Evolutionary conservation across 176 grass and related monocot species (phyloP), one percentile per base, ranked within the genome.

Genomic region (Aegilops speltoides): DNA sequence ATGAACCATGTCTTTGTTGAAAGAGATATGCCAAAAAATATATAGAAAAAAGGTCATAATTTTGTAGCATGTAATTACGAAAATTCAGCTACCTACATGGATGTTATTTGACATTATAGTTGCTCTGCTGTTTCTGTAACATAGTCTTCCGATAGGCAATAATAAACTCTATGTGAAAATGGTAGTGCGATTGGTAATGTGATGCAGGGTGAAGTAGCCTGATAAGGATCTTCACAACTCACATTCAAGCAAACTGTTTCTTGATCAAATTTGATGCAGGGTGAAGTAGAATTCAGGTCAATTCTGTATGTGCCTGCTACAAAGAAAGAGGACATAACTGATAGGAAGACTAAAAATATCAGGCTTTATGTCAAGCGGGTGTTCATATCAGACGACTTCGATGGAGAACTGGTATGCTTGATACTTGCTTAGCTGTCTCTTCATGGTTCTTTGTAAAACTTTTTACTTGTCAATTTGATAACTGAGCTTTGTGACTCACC

Each of bases 371-470:
- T 96, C 62, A 99, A 99, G 50, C 94, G 97, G 50, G 92, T 99
- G 63, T 99, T 99, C 62, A 99, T 99, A 76, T 99, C 94, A 54
- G 97, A 99, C 85, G 97, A 99, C 62, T 99, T 99, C 17, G 94
- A 99, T 59, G 97, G 94, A 4, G 97, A 94, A 84, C 71, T 99
- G 90, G 94, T 99, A 96, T 77, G 77, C 16, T 79, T 17, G 16
- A 79, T 72, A 72, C 52, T 37, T 59, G 48, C 45, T 80, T 7
- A 17, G 16, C 8, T 31, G 43, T 86, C 15, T 81, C 73, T 60
- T 79, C 64, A 46, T 64, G 74, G 24, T 68, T 80, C 17, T 77
- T 78, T 71, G 6, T 77, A 40, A 71, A 65, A 29, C 59, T 15
- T 50, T 50, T 20, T 43, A 28, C 34, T 29, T 28, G 8, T 43